Evolutionary conservation across 139 green algal species (phyloP).

Genomic region (Coelastrella sp.): DNA sequence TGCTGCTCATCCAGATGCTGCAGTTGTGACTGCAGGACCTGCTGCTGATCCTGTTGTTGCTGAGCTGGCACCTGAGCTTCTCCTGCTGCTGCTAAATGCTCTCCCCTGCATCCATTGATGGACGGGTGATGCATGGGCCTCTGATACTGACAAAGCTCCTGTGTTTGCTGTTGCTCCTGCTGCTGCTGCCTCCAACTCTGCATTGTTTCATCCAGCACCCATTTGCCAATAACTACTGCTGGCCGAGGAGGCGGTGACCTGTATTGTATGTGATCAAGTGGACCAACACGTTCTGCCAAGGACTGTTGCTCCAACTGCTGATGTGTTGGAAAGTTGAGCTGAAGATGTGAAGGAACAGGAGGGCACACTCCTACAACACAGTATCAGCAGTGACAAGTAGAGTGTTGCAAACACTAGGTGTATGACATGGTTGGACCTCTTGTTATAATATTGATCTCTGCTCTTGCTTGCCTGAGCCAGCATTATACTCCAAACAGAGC

Average conservation of each 20-base stretch:
- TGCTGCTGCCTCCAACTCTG: constrained; percentile 14
- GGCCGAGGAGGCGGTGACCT: neutral
- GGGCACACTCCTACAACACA: constrained; percentile 18
- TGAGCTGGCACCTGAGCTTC: too few species aligned
- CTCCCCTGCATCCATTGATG: neutral
- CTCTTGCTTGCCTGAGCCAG: too few species aligned
- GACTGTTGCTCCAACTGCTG: constrained; percentile 13
- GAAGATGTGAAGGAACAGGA: neutral
- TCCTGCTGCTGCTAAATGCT: neutral
- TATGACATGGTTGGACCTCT: too few species aligned
- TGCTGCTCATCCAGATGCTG: neutral
- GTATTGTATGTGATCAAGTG: neutral
- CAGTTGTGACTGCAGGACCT: neutral
- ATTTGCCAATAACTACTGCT: neutral
- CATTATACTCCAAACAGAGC: too few species aligned
- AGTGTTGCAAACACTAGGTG: too few species aligned
- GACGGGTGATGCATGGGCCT: neutral
- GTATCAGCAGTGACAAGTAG: too few species aligned
- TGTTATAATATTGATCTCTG: too few species aligned
- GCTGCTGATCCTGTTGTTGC: neutral
- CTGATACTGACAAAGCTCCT: neutral
- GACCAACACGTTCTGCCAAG: neutral
- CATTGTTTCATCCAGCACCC: neutral
- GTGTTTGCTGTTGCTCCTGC: neutral
- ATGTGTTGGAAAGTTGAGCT: neutral